Percentiles rank a stretch among this genome's conserved stretches.
Evolutionary conservation across 2,329 filamentous ascomycete species (phyloP).

Genomic region (Fusarium staphyleae): DNA sequence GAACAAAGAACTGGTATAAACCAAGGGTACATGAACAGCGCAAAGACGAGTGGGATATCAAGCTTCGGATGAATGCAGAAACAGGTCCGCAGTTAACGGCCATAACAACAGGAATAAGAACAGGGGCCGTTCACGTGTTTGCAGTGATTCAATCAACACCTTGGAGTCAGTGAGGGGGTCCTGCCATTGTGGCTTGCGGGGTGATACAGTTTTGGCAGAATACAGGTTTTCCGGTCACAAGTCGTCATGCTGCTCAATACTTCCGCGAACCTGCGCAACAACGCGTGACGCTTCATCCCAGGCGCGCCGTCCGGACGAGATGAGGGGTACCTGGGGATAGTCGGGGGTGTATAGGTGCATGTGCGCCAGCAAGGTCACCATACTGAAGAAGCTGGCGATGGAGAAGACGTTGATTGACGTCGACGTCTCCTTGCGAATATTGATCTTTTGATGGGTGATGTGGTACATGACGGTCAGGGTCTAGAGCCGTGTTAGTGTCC

Average conservation of each 20-base stretch:
- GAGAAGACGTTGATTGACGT: slow-evolving; percentile 81
- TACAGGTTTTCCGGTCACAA: slow-evolving; percentile 26
- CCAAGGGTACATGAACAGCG: not conserved
- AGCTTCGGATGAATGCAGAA: slow-evolving; percentile 3
- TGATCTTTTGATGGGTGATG: slow-evolving; percentile 78
- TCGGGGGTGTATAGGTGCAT: slow-evolving; percentile 68
- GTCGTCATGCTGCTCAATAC: slow-evolving; percentile 43
- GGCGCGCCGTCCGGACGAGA: slow-evolving; percentile 49
- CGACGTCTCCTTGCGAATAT: slow-evolving; percentile 79
- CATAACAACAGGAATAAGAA: not conserved
- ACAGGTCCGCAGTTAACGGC: slow-evolving; percentile 1
- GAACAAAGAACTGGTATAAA: not conserved
- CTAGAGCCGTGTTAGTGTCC: slow-evolving; percentile 48
- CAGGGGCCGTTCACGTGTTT: not conserved
- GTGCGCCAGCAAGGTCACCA: slow-evolving; percentile 72
- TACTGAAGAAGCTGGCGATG: slow-evolving; percentile 77
- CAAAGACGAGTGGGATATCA: slow-evolving; percentile 27
- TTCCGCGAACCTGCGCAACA: slow-evolving; percentile 42
- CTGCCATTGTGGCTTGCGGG: not conserved
- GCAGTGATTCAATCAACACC: not conserved
- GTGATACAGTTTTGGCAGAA: not conserved
- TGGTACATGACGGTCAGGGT: slow-evolving; percentile 79
- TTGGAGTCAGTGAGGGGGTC: not conserved
- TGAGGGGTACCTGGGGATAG: slow-evolving; percentile 66
- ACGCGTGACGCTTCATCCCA: slow-evolving; percentile 47